Base-by-base conservation (phyloP, 2,329 filamentous ascomycete genomes). In the Rutstroemia sp. region DNA sequence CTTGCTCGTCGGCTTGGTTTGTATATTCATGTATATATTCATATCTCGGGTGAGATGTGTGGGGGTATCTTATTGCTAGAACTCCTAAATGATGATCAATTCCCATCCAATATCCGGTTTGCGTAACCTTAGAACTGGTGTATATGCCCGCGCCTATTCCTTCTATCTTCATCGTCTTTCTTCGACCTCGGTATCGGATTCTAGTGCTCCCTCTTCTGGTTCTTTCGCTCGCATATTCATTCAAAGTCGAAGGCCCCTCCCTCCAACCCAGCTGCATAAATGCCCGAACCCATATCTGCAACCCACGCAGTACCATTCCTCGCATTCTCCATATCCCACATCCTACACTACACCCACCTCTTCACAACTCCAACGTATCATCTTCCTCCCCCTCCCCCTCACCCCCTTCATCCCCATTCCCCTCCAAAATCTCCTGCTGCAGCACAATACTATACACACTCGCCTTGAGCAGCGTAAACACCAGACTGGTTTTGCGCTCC, bases 401-500 rank as follows among this genome's bases (percentile, higher is more conserved):
- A 21, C 30, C 27, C 25, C 23, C 23, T 23, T 23, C 23, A 23
- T 47, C 30, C 45, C 44, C 37, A 48, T 37, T 57, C n/a, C 56
- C 46, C 21, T 61, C 14, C 63, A 70, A 85, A 67, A 95, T 90
- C 80, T 97, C 89, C 79, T 97, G 92, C 80, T 99, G 92, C 76
- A 99, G 73, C 60, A 99, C 92, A 75, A 99, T 99, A 70, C 89
- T 95, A 75, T 99, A 99, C 61, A 99, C 94, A 72, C 92, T 97
- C 17, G 94, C 92, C 77, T 99, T 99, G 69, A 99, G 80, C 69
- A 97, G 74, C 60, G 94, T 99, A 73, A 95, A 97, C 21, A 96
- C 92, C 54, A 96, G 77, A 64, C 90, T 91, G 45, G 92, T 96
- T 78, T 97, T 96, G 65, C 94, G 80, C 77, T 99, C 94, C 54